Evolutionary conservation across 345 rosid genomes (phyloP), one percentile per base, ranked within the genome.

Genomic region (Salix caprea): DNA sequence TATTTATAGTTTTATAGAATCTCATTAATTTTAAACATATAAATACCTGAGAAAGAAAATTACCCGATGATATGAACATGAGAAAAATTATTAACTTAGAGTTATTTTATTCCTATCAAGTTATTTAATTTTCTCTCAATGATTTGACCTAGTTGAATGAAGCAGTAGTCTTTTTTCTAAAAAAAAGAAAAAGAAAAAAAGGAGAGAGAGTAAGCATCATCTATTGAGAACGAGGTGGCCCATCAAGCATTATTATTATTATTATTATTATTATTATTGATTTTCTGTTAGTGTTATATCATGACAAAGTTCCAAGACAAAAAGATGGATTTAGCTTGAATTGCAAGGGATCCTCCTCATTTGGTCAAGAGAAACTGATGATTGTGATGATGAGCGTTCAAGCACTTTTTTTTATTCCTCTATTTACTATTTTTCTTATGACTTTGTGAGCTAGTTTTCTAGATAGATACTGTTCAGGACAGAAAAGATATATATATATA

Each of bases 321-420:
- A 66, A 75, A 71, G 72, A 54, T 7, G 44, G 64, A 37, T n/a
- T 81, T 82, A 66, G 87, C 86, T 82, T 88, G 73, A 71, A 82
- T 71, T 84, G 64, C 83, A 84, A 86, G 89, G 78, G 83, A 84
- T 77, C 78, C 81, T 73, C 71, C 16, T 28, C 69, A 19, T 68
- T 74, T 64, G 72, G 82, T 77, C 74, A 65, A 73, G 67, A 52
- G 2, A 50, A 50, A 67, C 58, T 74, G 21, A 24, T 67, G 52
- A 48, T 77, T 74, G 44, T 50, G 54, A 69, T 54, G 32, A 62
- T 24, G n/a, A 19, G 19, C 58, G 10, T 19, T 52, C 10, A 19
- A 6, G 3, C 54, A 9, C 73, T 58, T 79, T 74, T 64, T 8
- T 36, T 61, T 72, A 69, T 73, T 52, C 70, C 7, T 16, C 8